phyloP scores from a whole-genome alignment of 2,329 filamentous ascomycete genomes.

The Albophoma yamanashiensis region DNA sequence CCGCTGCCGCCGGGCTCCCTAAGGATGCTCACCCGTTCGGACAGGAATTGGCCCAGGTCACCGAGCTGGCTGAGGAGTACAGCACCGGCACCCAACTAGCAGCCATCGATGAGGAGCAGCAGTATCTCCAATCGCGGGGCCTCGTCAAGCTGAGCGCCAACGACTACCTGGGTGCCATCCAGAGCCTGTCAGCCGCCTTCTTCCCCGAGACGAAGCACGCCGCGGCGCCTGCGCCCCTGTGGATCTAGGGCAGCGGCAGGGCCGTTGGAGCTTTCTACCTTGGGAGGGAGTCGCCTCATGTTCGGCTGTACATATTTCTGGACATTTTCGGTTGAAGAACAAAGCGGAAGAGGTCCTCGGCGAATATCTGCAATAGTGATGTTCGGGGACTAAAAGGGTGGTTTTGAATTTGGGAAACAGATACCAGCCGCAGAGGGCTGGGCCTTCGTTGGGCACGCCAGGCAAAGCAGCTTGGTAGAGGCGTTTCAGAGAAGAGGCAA shows the following conservation, averaged over 20 bases:
- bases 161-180: slow-evolving; percentile 77
- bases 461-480: not conserved
- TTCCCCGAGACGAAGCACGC: slow-evolving; percentile 32
- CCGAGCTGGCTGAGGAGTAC: slow-evolving; percentile 87
- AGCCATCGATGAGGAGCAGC: slow-evolving; percentile 56
- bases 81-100: slow-evolving; percentile 48
- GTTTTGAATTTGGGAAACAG: slow-evolving; percentile 2
- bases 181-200: slow-evolving; percentile 53
- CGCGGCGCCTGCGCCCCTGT: slow-evolving; percentile 26
- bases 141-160: slow-evolving; percentile 65
- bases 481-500: slow-evolving; percentile 2
- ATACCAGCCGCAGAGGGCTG: slow-evolving; percentile 3
- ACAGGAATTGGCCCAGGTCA: slow-evolving; percentile 81
- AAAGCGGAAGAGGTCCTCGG: not conserved
- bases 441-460: slow-evolving; percentile 1
- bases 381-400: not conserved
- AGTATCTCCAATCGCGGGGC: slow-evolving; percentile 57
- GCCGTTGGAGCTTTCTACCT: not conserved
- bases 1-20: slow-evolving; percentile 21
- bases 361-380: not conserved
- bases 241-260: slow-evolving; percentile 33
- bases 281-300: slow-evolving; percentile 1
- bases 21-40: slow-evolving; percentile 64
- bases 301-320: slow-evolving; percentile 23
- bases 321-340: slow-evolving; percentile 1